Conservation (phyloP, 108 stramenopile species). For the Aurantiochytrium sp. region DNA sequence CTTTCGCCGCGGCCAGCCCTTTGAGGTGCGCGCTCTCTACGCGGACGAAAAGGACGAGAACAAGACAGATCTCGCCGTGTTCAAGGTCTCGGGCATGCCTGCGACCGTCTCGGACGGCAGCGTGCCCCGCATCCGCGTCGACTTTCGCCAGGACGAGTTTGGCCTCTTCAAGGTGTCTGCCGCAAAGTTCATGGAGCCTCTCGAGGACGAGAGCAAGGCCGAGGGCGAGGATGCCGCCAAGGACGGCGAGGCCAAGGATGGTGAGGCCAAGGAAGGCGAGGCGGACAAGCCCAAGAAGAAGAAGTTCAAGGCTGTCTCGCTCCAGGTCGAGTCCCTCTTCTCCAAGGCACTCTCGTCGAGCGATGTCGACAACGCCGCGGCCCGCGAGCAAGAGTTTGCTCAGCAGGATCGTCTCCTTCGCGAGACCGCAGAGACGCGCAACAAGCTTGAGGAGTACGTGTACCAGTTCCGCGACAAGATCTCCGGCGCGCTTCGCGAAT, state of each 20-base stretch:
- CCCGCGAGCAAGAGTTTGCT: slow-evolving; percentile 74
- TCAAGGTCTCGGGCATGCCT: slow-evolving; percentile 48
- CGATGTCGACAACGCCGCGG: slow-evolving; percentile 67
- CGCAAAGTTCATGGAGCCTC: slow-evolving; percentile 91
- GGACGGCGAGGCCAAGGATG: not conserved
- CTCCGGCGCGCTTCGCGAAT: slow-evolving; percentile 65
- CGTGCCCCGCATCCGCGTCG: slow-evolving; percentile 82
- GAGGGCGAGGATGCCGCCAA: not conserved
- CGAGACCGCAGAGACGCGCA: slow-evolving; percentile 91
- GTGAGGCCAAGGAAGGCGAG: not conserved
- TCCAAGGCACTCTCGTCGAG: slow-evolving; percentile 54
- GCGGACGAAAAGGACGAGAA: not conserved
- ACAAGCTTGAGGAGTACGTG: slow-evolving; percentile 96
- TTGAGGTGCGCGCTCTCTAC: slow-evolving; percentile 38
- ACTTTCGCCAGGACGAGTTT: slow-evolving; percentile 87
- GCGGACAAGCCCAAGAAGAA: slow-evolving; percentile 60
- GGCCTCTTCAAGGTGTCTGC: slow-evolving; percentile 74
- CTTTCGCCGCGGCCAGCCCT: slow-evolving; percentile 53
- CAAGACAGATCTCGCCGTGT: slow-evolving; percentile 19
- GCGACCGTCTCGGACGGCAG: slow-evolving; percentile 18
- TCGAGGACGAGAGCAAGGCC: slow-evolving; percentile 28
- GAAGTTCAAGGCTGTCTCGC: slow-evolving; percentile 69
- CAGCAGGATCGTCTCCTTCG: slow-evolving; percentile 76
- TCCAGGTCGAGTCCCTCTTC: slow-evolving; percentile 34
- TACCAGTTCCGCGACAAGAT: slow-evolving; percentile 95